Evolutionary conservation across 345 rosid species (phyloP), one percentile per base, ranked within the genome.

Genomic region (Kandelia obovata): DNA sequence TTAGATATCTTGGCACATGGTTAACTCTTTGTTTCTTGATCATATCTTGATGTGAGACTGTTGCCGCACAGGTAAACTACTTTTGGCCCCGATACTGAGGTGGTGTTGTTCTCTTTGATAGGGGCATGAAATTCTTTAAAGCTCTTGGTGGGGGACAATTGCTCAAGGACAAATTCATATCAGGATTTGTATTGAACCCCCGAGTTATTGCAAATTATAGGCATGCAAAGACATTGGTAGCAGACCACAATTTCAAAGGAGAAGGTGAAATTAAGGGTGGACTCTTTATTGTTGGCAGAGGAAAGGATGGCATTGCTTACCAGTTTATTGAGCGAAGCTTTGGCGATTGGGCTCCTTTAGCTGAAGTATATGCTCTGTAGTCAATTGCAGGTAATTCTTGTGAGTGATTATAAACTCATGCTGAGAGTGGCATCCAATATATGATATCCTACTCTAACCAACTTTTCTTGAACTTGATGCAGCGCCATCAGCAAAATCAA

Each of bases 51-150:
- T 13, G 65, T 60, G 26, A 30, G 30, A 61, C 53, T 17, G 26
- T 26, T 34, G n/a, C 64, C 26, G 4, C 65, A 64, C 77, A 86
- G 90, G 82, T 86, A 46, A 82, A 78, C 69, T 82, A 85, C 77
- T 87, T 86, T 78, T 85, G 95, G 91, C 95, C 91, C 7, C 75
- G 86, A 25, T 89, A 87, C 61, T 89, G 91, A 89, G 91, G 91
- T 0, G 89, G 91, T 8, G 77, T 68, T 26, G 85, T 85, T 57
- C 62, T 78, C 69, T 73, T 65, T 16, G 91, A 89, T 61, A 78
- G 73, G 25, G 64, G 73, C n/a, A 81, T 78, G 87, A 86, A 78
- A 43, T 85, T 87, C 81, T 85, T 86, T 79, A 83, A 82, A 73
- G 86, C 95, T 51, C 86, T 89, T 4, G 91, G 89, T 5, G 88